A percentile compares a stretch with the other conserved stretches of the same genome.
These are phyloP conservation scores for Nemania abortiva DNA, from an alignment of 2,329 filamentous ascomycete genomes.

Conservation along the genomic window DNA sequence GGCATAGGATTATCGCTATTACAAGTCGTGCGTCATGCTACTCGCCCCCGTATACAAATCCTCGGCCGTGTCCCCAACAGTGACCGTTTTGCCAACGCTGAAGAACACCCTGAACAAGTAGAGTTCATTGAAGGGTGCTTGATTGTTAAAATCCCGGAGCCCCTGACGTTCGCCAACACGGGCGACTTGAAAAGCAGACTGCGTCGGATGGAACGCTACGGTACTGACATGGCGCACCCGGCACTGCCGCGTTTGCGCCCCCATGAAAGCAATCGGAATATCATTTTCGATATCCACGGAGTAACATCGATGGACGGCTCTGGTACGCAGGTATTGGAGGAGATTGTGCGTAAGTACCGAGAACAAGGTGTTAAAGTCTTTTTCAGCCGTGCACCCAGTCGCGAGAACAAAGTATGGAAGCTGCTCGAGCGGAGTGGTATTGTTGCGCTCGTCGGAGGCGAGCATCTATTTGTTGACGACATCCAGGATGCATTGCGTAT, in stretches of 20 bases:
- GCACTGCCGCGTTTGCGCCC: slow-evolving; percentile 83
- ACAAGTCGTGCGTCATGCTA: slow-evolving; percentile 89
- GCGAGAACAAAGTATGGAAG: slow-evolving; percentile 71
- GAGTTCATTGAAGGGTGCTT: slow-evolving; percentile 93
- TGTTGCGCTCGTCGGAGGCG: slow-evolving; percentile 82
- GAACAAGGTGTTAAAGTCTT: slow-evolving; percentile 81
- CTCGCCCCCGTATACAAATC: slow-evolving; percentile 94
- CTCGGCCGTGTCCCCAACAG: slow-evolving; percentile 89
- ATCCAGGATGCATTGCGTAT: slow-evolving; percentile 87
- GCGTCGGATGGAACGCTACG: slow-evolving; percentile 87
- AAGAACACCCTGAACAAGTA: slow-evolving; percentile 75
- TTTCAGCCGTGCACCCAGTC: slow-evolving; percentile 71
- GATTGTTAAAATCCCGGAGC: slow-evolving; percentile 98
- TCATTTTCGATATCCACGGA: slow-evolving; percentile 98
- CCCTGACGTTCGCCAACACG: slow-evolving; percentile 96
- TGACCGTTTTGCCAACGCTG: slow-evolving; percentile 87
- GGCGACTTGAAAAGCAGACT: slow-evolving; percentile 89
- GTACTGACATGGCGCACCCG: slow-evolving; percentile 86
- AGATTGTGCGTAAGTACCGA: slow-evolving; percentile 88
- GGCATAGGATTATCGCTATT: slow-evolving; percentile 92
- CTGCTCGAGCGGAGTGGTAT: slow-evolving; percentile 86
- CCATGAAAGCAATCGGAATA: slow-evolving; percentile 86
- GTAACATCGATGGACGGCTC: slow-evolving; percentile 95
- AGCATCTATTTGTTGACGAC: slow-evolving; percentile 80
- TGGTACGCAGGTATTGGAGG: slow-evolving; percentile 88